Percentiles rank a stretch among this genome's conserved stretches.
phyloP scores from a whole-genome alignment of 495 filamentous ascomycete genomes.

The Podospora appendiculata region DNA sequence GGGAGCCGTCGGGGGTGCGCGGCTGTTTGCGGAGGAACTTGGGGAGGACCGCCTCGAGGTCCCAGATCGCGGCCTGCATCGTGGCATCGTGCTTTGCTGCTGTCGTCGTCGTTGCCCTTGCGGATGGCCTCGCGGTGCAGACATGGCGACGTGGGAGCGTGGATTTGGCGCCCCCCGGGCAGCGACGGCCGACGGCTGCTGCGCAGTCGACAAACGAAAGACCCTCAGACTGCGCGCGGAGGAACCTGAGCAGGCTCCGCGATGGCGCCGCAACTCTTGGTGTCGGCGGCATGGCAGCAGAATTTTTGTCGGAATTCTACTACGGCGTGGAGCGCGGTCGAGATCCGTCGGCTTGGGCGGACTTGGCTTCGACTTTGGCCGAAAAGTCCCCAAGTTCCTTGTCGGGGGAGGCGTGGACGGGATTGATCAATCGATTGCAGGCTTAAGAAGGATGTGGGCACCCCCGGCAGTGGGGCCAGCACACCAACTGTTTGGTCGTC shows the following conservation, averaged over 20 bases:
- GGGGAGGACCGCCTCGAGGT: slow-evolving; percentile 39
- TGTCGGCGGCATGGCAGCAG: slow-evolving; percentile 26
- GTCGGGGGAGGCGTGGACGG: too few species aligned
- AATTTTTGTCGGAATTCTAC: background rate
- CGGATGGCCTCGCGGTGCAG: slow-evolving; percentile 13
- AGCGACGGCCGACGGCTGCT: slow-evolving; percentile 13
- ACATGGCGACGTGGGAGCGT: slow-evolving; percentile 11
- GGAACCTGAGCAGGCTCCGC: slow-evolving; percentile 51
- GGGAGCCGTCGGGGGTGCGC: background rate
- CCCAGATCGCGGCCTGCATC: slow-evolving; percentile 34
- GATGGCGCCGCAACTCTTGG: slow-evolving; percentile 46
- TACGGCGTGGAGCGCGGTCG: background rate
- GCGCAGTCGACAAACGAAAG: slow-evolving; percentile 34
- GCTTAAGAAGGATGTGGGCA: background rate
- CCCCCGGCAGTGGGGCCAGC: background rate
- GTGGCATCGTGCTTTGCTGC: slow-evolving; percentile 18
- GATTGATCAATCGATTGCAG: background rate
- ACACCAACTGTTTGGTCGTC: background rate
- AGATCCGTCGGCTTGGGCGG: background rate
- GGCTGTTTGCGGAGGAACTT: slow-evolving; percentile 13
- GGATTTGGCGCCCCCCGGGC: slow-evolving; percentile 1
- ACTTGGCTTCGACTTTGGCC: background rate
- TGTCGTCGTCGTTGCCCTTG: slow-evolving; percentile 7
- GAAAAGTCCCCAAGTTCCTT: background rate
- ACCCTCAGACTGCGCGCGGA: slow-evolving; percentile 54